Conservation (phyloP, 805 yeast genomes). For the Ogataea salicorniae region DNA sequence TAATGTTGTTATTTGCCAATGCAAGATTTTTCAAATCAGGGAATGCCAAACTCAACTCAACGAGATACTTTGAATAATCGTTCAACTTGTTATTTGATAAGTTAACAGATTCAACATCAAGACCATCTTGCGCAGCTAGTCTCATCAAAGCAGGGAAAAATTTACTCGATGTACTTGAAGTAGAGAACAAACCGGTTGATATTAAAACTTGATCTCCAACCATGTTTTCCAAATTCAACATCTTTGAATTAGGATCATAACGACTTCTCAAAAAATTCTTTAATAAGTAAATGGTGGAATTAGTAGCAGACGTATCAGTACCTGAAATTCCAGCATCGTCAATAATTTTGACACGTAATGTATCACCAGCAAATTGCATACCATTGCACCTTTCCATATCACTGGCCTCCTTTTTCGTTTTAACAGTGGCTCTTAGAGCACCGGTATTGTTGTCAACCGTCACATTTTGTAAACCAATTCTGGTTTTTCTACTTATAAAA, state of each 20-base stretch:
- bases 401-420: slow-evolving; percentile 49
- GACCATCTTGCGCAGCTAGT: slow-evolving; percentile 49
- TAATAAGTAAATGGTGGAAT: slow-evolving; percentile 56
- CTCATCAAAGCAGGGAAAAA: slow-evolving; percentile 88
- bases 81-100: slow-evolving; percentile 67
- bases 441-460: slow-evolving; percentile 45
- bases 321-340: slow-evolving; percentile 24
- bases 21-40: slow-evolving; percentile 79
- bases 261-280: slow-evolving; percentile 57
- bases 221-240: slow-evolving; percentile 67
- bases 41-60: slow-evolving; percentile 64
- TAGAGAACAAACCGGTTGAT: slow-evolving; percentile 55
- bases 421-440: slow-evolving; percentile 55
- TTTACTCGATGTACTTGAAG: slow-evolving; percentile 49
- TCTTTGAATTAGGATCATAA: slow-evolving; percentile 56
- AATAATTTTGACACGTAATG: slow-evolving; percentile 47
- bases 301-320: slow-evolving; percentile 10
- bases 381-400: slow-evolving; percentile 61
- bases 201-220: slow-evolving; percentile 56
- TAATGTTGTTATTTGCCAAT: slow-evolving; percentile 67
- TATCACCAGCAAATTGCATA: slow-evolving; percentile 73
- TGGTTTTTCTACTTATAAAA: slow-evolving; percentile 65
- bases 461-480: slow-evolving; percentile 49
- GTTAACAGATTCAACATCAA: slow-evolving; percentile 67
- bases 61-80: slow-evolving; percentile 43